These are phyloP conservation scores for Lepiota venenata DNA, from an alignment of 768 basidiomycete species.

Conservation along the genomic window DNA sequence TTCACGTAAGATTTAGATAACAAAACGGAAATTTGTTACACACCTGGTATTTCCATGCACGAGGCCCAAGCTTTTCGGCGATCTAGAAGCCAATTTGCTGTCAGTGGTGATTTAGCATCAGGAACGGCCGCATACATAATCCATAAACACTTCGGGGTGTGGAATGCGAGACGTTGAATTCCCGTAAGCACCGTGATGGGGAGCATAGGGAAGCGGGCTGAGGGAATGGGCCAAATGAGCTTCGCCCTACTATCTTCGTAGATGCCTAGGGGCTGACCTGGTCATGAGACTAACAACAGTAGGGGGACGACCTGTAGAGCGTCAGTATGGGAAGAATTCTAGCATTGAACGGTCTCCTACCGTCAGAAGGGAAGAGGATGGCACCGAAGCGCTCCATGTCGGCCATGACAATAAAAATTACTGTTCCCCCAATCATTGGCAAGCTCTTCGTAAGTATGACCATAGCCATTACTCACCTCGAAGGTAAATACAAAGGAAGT, in stretches of 20 bases:
- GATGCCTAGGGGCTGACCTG: constrained; percentile 38
- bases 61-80: constrained; percentile 64
- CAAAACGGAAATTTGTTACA: constrained; percentile 18
- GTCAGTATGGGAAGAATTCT: constrained; percentile 3
- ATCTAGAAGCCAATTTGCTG: constrained; percentile 36
- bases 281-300: constrained; percentile 74
- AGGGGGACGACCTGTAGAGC: constrained; percentile 55
- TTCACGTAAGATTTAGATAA: constrained; percentile 14
- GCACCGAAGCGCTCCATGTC: constrained; percentile 62
- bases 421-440: neutral
- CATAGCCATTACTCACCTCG: neutral
- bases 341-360: constrained; percentile 20
- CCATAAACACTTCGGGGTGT: constrained; percentile 84
- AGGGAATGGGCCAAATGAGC: constrained; percentile 1
- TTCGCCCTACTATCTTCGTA: constrained; percentile 2
- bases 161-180: constrained; percentile 59
- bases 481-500: neutral
- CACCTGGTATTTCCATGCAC: constrained; percentile 75
- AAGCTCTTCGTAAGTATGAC: too few species aligned
- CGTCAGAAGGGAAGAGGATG: constrained; percentile 76
- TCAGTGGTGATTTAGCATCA: constrained; percentile 9
- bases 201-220: constrained; percentile 39
- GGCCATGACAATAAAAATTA: constrained; percentile 46
- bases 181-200: constrained; percentile 42
- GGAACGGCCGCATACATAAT: constrained; percentile 44